phyloP scores from a whole-genome alignment of 139 green algal genomes.

The Dunaliella sp. region DNA sequence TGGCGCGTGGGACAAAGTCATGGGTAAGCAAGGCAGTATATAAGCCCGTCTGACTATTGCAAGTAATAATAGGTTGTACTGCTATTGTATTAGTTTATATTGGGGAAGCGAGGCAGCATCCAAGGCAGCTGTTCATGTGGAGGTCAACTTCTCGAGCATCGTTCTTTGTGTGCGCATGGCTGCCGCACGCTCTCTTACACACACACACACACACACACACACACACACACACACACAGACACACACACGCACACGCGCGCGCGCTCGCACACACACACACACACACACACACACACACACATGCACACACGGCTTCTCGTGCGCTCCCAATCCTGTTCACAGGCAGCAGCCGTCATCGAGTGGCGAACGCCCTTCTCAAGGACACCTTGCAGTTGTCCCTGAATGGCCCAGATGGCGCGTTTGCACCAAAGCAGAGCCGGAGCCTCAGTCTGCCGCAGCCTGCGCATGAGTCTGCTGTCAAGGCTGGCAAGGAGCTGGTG shows the following conservation, averaged over 20 bases:
- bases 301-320: too few relatives aligned
- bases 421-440: background rate
- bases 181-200: too few relatives aligned
- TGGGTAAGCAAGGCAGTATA: slow-evolving; percentile 17
- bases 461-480: background rate
- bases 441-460: background rate
- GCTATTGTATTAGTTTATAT: too few relatives aligned
- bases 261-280: too few relatives aligned
- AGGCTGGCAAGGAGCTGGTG: background rate
- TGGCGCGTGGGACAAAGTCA: slow-evolving; percentile 23
- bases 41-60: background rate
- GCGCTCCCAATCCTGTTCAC: background rate
- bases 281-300: too few relatives aligned
- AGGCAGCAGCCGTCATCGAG: background rate
- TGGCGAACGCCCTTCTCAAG: background rate
- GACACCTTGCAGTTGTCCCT: background rate
- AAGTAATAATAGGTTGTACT: background rate
- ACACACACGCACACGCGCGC: too few relatives aligned
- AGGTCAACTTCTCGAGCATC: background rate
- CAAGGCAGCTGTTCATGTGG: background rate
- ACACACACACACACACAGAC: too few relatives aligned
- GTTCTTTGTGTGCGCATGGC: background rate
- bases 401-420: background rate
- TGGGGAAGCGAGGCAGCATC: background rate
- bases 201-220: background rate